Base-by-base conservation (phyloP, 148 eudicot genomes). In the Limonium bicolor region DNA sequence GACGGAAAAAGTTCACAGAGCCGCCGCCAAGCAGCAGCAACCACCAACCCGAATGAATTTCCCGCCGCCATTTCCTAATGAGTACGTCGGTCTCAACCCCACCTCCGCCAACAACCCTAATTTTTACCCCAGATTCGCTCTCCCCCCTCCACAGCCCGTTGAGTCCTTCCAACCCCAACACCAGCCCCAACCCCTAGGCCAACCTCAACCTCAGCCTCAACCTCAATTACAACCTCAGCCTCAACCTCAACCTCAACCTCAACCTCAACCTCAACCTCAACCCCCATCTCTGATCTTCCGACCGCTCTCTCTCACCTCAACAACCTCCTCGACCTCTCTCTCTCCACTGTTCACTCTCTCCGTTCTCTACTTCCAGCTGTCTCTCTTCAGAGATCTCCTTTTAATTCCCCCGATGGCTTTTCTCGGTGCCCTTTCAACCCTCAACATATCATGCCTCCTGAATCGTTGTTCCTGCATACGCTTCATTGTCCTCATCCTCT, bases 381-480 rank as follows among this genome's bases (percentile, higher is more conserved):
- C 15, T 11, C 33, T 15, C 23, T 7, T 23, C n/a, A n/a, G n/a
- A n/a, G n/a, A n/a, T 32, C 57, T 37, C 2, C 50, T 36, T 7
- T 56, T 21, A 5, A 56, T n/a, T n/a, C n/a, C n/a, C n/a, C n/a
- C 40, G 31, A 52, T 20, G 15, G 24, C 9, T 28, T 42, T 46
- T 29, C 27, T 13, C 62, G 65, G 35, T 78, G 82, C 54, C 73
- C 75, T 43, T 74, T 48, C 38, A 76, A 74, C 41, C 63, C 80
- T 50, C 34, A 68, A 72, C 86, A 85, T 41, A 68, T 54, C 46
- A 54, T 86, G 34, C 76, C 80, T 6, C 68, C 80, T 1, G 38
- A 46, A 14, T 67, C 76, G 17, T 86, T 81, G 59, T 86, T 81
- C 58, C 68, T 35, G 22, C 95, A 81, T 47, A 54, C 59, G 22